Evolutionary conservation across 2,329 filamentous ascomycete genomes (phyloP).

Genomic region (Curvularia lunata): DNA sequence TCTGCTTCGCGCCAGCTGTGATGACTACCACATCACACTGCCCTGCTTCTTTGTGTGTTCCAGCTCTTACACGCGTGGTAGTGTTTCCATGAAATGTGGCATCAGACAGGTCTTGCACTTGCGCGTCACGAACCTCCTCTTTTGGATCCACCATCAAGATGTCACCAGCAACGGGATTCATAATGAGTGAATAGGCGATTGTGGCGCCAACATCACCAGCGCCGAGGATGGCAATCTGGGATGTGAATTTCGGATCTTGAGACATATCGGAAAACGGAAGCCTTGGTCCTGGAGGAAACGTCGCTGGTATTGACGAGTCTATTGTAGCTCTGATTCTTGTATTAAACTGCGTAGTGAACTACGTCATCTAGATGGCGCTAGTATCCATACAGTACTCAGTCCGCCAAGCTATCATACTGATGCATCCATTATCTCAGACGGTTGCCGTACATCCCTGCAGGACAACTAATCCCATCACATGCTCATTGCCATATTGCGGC

Average conservation of each 20-base stretch:
- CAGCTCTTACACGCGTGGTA: conserved; percentile 22
- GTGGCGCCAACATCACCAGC: conserved; percentile 34
- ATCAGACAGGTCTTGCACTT: conserved; percentile 27
- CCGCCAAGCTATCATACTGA: not conserved
- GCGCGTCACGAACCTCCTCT: conserved; percentile 29
- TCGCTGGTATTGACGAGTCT: not conserved
- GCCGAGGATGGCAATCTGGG: conserved; percentile 31
- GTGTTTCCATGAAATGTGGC: conserved; percentile 31
- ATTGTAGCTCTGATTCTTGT: conserved; percentile 1
- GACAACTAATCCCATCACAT: not conserved
- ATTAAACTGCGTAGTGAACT: conserved; percentile 1
- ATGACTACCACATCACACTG: conserved; percentile 34
- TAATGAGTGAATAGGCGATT: conserved; percentile 33
- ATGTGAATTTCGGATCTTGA: conserved; percentile 25
- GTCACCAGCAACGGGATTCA: conserved; percentile 28
- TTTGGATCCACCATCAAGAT: conserved; percentile 32
- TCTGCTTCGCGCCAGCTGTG: conserved; percentile 29
- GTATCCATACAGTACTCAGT: conserved; percentile 11
- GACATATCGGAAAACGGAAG: conserved; percentile 10
- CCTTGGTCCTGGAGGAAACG: not conserved
- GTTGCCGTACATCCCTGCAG: not conserved
- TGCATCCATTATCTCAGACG: not conserved
- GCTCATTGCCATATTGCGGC: not conserved
- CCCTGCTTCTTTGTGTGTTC: conserved; percentile 32
- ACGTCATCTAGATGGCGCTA: conserved; percentile 27